Evolutionary conservation across 1,284 basidiomycete species (phyloP), one percentile per base, ranked within the genome.

Genomic region (Pseudozyma tsukubaensis): DNA sequence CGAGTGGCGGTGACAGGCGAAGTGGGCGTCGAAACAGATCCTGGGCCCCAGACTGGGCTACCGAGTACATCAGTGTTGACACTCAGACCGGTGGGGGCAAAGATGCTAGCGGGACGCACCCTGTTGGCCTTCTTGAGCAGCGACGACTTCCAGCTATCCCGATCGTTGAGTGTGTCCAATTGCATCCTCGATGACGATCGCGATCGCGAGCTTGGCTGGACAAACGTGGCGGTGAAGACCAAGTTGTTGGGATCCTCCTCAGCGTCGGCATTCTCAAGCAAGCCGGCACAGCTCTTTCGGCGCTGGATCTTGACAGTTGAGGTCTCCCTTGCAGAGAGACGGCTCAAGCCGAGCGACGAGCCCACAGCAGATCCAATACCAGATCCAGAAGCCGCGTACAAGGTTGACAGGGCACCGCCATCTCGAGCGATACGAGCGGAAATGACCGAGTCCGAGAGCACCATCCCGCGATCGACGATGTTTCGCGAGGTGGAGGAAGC

Each of bases 391-490:
- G 64, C 63, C 16, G 58, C 67, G 29, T 67, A 67, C 21, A 73
- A 55, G 6, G 70, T 72, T 19, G 73, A 66, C 7, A 72, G 43
- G 10, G 75, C 60, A 12, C 63, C 65, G 18, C 64, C 69, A 18
- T 74, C 74, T n/a, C 69, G 43, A 3, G 70, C 65, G 4, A 69
- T 63, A 16, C 78, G 72, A n/a, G 78, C 77, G n/a, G 72, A 69
- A 37, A 80, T 70, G 54, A 77, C 74, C 18, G 72, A 59, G 43
- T 83, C 80, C 13, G 81, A 81, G 45, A 83, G 76, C 29, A 83
- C 49, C 81, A 83, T 84, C 16, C 76, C 75, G 10, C 79, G 77
- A 51, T 84, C 80, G 21, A 78, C 72, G 29, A 73, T 70, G 18
- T 74, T 71, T 24, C 81, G 75, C 36, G 76, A 76, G 44, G 78